These are phyloP conservation scores for Fusarium neocosmosporiellum DNA, from an alignment of 2,329 filamentous ascomycete species.

Conservation along the genomic window DNA sequence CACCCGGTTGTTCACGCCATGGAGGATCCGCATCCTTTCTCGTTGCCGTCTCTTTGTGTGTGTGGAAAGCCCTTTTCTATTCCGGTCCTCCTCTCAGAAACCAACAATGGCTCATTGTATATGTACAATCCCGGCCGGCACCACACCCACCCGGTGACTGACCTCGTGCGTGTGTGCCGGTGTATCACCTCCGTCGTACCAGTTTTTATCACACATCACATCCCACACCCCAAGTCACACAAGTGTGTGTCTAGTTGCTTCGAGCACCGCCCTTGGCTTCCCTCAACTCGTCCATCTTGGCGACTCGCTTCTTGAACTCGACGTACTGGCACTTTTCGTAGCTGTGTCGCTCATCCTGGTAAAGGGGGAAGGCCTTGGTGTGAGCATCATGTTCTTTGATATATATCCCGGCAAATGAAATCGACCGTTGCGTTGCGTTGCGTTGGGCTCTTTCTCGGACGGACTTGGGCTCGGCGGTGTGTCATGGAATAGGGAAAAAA, in stretches of 20 bases:
- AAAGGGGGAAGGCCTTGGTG: constrained; percentile 19
- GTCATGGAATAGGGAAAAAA: constrained; percentile 8
- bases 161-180: constrained; percentile 9
- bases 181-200: background rate
- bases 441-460: constrained; percentile 5
- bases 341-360: constrained; percentile 91
- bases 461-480: constrained; percentile 4
- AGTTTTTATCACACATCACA: background rate
- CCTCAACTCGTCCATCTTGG: constrained; percentile 97
- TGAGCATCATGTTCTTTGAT: constrained; percentile 32
- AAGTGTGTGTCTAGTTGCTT: constrained; percentile 73
- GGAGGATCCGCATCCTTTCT: constrained; percentile 22
- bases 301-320: constrained; percentile 98
- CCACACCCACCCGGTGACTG: constrained; percentile 11
- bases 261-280: constrained; percentile 85
- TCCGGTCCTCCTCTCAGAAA: constrained; percentile 41
- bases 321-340: constrained; percentile 99
- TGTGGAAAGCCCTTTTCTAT: constrained; percentile 39
- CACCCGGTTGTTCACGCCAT: constrained; percentile 34
- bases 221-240: background rate
- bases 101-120: constrained; percentile 39
- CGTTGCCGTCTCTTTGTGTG: constrained; percentile 24
- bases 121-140: constrained; percentile 46
- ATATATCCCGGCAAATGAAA: constrained; percentile 21
- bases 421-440: constrained; percentile 12